phyloP scores from a whole-genome alignment of 2,329 filamentous ascomycete genomes.

The Nigrospora sphaerica region DNA sequence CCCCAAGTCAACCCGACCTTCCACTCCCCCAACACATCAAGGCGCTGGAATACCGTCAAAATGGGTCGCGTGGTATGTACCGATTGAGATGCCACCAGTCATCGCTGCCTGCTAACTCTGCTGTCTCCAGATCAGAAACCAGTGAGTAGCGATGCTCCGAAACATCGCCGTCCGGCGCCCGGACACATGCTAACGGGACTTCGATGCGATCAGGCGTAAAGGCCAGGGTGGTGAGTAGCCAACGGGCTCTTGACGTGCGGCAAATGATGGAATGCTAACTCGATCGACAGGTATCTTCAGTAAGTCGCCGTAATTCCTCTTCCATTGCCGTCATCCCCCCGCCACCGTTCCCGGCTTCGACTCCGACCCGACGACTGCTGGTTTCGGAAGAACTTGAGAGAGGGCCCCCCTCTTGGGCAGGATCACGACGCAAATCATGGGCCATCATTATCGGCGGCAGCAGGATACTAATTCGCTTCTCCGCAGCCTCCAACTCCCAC shows the following conservation, averaged over 20 bases:
- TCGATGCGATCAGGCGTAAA: conserved; percentile 16
- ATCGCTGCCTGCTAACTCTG: conserved; percentile 5
- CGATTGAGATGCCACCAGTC: not conserved
- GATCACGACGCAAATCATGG: too few relatives aligned
- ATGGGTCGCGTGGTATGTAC: conserved; percentile 29
- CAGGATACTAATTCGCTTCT: conserved; percentile 9
- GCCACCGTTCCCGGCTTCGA: conserved; percentile 1
- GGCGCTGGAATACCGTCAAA: conserved; percentile 13
- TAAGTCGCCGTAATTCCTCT: conserved; percentile 15
- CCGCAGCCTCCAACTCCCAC: conserved; percentile 69
- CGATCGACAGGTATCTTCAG: conserved; percentile 20
- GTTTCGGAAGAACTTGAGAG: not conserved
- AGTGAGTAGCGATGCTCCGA: conserved; percentile 50
- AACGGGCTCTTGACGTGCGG: not conserved
- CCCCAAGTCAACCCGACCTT: conserved; percentile 14
- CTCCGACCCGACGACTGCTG: not conserved
- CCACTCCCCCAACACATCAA: conserved; percentile 9
- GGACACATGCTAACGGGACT: not conserved
- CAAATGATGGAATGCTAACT: not conserved
- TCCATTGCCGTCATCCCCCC: not conserved
- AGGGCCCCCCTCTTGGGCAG: not conserved
- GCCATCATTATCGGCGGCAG: not conserved
- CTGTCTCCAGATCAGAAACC: conserved; percentile 50
- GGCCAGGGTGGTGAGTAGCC: conserved; percentile 15
- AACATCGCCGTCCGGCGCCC: not conserved